A percentile compares a stretch with the other conserved stretches of the same genome.
Conservation (phyloP, 2,329 filamentous ascomycete species). For the Drechslera avenae region DNA sequence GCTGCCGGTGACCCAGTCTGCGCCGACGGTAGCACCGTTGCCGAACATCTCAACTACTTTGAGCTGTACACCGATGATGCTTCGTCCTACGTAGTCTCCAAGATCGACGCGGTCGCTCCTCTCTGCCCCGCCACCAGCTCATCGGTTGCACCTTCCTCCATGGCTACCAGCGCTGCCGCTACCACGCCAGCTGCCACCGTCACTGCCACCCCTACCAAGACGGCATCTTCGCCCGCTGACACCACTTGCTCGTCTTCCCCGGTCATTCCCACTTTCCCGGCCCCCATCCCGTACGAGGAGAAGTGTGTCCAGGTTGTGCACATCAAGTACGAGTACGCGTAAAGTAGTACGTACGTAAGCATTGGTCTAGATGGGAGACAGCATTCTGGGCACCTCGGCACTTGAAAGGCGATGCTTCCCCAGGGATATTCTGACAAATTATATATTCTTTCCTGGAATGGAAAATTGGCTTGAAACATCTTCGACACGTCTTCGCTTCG, state of each 20-base stretch:
- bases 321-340: constrained; percentile 20
- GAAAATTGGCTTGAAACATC: too few relatives aligned
- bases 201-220: not conserved
- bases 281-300: constrained; percentile 14
- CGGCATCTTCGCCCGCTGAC: constrained; percentile 3
- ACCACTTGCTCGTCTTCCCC: constrained; percentile 18
- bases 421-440: not conserved
- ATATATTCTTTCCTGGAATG: not conserved
- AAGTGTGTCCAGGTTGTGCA: constrained; percentile 14
- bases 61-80: constrained; percentile 28
- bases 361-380: not conserved
- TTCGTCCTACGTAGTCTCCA: constrained; percentile 26
- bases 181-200: constrained; percentile 1
- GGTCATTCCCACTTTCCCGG: constrained; percentile 14
- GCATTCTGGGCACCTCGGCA: not conserved
- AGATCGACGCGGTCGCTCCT: constrained; percentile 15
- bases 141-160: not conserved
- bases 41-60: constrained; percentile 64
- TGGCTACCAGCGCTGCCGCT: constrained; percentile 8
- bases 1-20: constrained; percentile 66
- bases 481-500: too few relatives aligned
- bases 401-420: not conserved
- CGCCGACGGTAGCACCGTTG: constrained; percentile 64
- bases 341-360: not conserved
- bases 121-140: not conserved